Evolutionary conservation across 305 asterid genomes (phyloP), one percentile per base, ranked within the genome.

Genomic region (Galium porrigens): DNA sequence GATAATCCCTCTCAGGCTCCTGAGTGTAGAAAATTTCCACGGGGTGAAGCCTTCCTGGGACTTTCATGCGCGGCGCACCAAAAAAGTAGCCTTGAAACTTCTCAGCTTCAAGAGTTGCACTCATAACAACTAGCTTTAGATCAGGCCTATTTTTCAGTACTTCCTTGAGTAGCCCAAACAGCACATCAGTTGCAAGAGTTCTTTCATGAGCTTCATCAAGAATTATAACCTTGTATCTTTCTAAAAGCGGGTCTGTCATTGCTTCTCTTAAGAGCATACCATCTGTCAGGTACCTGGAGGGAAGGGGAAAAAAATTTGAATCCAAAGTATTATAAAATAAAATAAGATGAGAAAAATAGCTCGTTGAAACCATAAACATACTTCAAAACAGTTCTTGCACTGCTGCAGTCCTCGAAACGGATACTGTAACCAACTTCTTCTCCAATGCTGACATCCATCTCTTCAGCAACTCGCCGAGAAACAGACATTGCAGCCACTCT

Each of bases 221-320:
- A 76, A 94, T 85, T 36, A 90, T 94, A 53, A 94, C 99, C 77
- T 90, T 90, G 75, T 94, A 94, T 68, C 96, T 82, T 79, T 94
- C 95, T 74, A 94, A 68, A 8, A 89, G 84, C 1, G 99, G 99
- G 76, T 94, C 99, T 0, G 95, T 82, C 97, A 94, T 90, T 68
- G 99, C 99, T 79, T 94, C 99, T 78, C 99, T 90, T 77, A 89
- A 56, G 67, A 94, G 99, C 96, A 94, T 89, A 87, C 99, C 99
- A 77, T 94, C 97, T 6, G 99, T 94, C 41, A 94, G 74, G 74
- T 94, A 89, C 78, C 99, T 92, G 6, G 54, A n/a, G 30, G 48
- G 41, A 58, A 68, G 53, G n/a, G 29, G 67, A 20, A 6, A 37
- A 6, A n/a, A 62, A 44, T 57, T 6, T 7, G 65, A 5, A 41